Evolutionary conservation across 1,139 yeast genomes (phyloP).

Genomic region (Yamadazyma aaseri): DNA sequence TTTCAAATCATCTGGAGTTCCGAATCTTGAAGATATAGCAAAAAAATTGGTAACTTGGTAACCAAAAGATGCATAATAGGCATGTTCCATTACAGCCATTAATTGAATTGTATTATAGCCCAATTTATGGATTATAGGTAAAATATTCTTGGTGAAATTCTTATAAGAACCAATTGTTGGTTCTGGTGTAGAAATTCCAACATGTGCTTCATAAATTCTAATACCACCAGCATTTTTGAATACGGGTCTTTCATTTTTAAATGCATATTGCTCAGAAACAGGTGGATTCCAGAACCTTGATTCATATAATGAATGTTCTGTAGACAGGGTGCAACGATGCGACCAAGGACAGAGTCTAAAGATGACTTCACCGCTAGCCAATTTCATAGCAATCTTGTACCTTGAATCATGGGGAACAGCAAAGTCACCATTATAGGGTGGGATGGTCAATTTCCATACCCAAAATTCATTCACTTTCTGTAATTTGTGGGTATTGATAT

Average conservation of each 20-base stretch:
- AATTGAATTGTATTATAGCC: slow-evolving; percentile 93
- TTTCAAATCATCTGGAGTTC: slow-evolving; percentile 92
- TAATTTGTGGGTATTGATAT: slow-evolving; percentile 57
- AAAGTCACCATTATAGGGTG: slow-evolving; percentile 53
- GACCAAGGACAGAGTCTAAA: slow-evolving; percentile 92
- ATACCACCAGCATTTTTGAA: slow-evolving; percentile 49
- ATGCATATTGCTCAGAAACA: slow-evolving; percentile 42
- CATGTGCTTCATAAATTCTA: slow-evolving; percentile 92
- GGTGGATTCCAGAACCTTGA: slow-evolving; percentile 92
- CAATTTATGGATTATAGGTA: slow-evolving; percentile 80
- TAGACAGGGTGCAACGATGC: slow-evolving; percentile 73
- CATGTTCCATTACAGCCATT: slow-evolving; percentile 99
- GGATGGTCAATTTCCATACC: slow-evolving; percentile 60
- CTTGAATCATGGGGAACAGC: slow-evolving; percentile 81
- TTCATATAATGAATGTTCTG: slow-evolving; percentile 53
- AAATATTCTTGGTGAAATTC: slow-evolving; percentile 74
- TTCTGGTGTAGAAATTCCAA: slow-evolving; percentile 92
- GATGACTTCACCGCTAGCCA: slow-evolving; percentile 66
- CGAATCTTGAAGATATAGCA: slow-evolving; percentile 85
- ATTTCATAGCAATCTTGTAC: slow-evolving; percentile 68
- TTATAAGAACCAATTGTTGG: slow-evolving; percentile 80
- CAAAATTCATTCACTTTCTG: slow-evolving; percentile 59
- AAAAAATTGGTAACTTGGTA: slow-evolving; percentile 93
- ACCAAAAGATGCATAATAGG: slow-evolving; percentile 96
- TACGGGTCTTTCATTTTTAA: slow-evolving; percentile 63